Percentiles rank a stretch among this genome's conserved stretches.
phyloP scores from a whole-genome alignment of 129 eudicot genomes.

The Tanacetum coccineum region DNA sequence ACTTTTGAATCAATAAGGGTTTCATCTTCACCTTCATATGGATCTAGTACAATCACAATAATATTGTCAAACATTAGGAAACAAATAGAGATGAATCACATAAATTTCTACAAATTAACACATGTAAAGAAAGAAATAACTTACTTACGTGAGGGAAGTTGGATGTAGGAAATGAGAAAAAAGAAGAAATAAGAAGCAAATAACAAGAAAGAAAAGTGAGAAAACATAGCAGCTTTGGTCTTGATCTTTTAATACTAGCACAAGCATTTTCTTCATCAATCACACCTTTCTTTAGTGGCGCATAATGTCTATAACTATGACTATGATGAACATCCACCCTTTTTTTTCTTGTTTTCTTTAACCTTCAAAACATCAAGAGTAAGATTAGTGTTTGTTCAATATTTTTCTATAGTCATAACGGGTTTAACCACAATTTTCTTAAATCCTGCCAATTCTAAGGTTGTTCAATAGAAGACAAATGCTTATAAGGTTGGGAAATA shows the following conservation, averaged over 20 bases:
- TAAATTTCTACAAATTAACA: neutral
- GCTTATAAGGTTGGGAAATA: too few species aligned
- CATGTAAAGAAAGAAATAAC: constrained; percentile 5
- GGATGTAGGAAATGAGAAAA: constrained; percentile 41
- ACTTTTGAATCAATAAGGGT: constrained; percentile 35
- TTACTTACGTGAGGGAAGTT: constrained; percentile 50
- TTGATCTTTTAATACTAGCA: constrained; percentile 37
- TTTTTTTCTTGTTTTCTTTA: neutral
- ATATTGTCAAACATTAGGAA: neutral
- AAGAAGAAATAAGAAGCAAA: constrained; percentile 51
- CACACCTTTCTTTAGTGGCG: constrained; percentile 37
- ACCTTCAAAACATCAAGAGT: neutral
- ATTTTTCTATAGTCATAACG: too few species aligned
- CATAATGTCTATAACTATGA: neutral
- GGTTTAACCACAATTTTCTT: too few species aligned
- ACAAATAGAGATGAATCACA: neutral
- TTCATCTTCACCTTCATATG: constrained; percentile 48
- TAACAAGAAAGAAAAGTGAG: constrained; percentile 56
- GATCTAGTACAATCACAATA: constrained; percentile 40
- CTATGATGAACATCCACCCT: constrained; percentile 48
- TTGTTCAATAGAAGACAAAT: too few species aligned
- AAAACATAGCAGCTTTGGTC: constrained; percentile 49
- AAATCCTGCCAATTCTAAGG: too few species aligned
- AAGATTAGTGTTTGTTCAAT: neutral
- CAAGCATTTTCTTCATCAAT: constrained; percentile 50